Evolutionary conservation across 768 basidiomycete genomes (phyloP).

Genomic region (Russula compacta): DNA sequence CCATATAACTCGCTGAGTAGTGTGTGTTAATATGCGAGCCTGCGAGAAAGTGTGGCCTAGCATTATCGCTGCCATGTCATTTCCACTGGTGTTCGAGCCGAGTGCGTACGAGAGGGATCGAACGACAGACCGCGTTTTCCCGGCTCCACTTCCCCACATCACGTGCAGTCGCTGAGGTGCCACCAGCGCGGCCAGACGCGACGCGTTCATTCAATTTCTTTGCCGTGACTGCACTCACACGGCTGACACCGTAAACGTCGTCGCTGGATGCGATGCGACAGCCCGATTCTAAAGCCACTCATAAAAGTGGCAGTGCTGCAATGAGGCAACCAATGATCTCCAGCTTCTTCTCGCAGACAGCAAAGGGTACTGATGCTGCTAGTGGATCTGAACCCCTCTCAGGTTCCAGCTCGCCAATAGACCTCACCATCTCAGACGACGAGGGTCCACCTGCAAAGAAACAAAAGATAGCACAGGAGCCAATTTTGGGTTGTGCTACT

Average conservation of each 20-base stretch:
- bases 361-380: neutral
- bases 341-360: constrained; percentile 12
- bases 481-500: neutral
- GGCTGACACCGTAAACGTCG: neutral
- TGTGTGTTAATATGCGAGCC: neutral
- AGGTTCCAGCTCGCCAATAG: constrained; percentile 11
- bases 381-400: neutral
- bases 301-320: neutral
- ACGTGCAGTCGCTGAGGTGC: neutral
- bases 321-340: constrained; percentile 19
- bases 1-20: neutral
- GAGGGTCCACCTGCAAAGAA: constrained; percentile 14
- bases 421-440: constrained; percentile 18
- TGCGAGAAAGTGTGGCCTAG: neutral
- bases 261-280: neutral
- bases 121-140: neutral
- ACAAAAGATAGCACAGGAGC: neutral
- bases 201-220: too few species aligned
- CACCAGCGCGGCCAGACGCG: neutral
- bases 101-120: neutral
- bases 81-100: too few species aligned
- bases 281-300: neutral
- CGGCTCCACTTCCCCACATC: neutral
- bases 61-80: neutral
- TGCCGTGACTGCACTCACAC: too few species aligned